Conservation (phyloP, 208 protist species). For the Kentomonas sorsogonicus region DNA sequence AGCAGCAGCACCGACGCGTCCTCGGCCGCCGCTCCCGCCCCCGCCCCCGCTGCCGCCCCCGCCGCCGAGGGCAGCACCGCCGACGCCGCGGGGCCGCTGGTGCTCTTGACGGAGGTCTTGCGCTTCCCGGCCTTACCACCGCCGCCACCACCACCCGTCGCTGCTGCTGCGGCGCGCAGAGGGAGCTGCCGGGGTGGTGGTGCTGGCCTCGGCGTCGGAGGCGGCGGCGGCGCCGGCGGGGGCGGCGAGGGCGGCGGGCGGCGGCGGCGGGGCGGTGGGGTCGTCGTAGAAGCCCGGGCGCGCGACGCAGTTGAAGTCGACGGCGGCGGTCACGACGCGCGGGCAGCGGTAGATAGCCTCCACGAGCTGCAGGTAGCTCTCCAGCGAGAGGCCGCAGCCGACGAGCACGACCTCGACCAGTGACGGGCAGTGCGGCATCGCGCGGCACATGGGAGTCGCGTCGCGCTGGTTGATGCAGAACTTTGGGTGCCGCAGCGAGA, state of each 20-base stretch:
- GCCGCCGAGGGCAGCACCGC: slow-evolving; percentile 7
- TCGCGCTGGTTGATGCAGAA: slow-evolving; percentile 87
- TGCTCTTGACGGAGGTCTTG: too few relatives aligned
- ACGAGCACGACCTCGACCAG: slow-evolving; percentile 73
- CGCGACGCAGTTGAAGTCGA: slow-evolving; percentile 77
- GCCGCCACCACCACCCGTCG: too few relatives aligned
- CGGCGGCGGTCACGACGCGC: slow-evolving; percentile 42
- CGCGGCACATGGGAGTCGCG: slow-evolving; percentile 71
- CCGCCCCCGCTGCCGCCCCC: neutral
- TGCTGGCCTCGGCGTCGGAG: neutral
- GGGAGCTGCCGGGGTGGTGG: neutral
- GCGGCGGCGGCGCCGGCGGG: neutral
- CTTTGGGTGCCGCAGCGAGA: slow-evolving; percentile 59
- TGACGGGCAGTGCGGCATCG: slow-evolving; percentile 78
- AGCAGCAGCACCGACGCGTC: slow-evolving; percentile 33
- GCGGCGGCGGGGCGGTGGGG: slow-evolving; percentile 18
- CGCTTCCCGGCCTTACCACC: too few relatives aligned
- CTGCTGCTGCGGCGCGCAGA: too few relatives aligned
- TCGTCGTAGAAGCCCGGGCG: slow-evolving; percentile 41
- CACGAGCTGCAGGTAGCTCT: slow-evolving; percentile 80
- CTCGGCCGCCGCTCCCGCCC: slow-evolving; percentile 8
- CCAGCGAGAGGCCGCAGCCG: slow-evolving; percentile 68
- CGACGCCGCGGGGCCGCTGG: neutral
- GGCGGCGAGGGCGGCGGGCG: neutral
- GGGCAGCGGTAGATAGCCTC: slow-evolving; percentile 76